Conservation (phyloP, 352 stramenopile species). For the Globisporangium heterothallicum region DNA sequence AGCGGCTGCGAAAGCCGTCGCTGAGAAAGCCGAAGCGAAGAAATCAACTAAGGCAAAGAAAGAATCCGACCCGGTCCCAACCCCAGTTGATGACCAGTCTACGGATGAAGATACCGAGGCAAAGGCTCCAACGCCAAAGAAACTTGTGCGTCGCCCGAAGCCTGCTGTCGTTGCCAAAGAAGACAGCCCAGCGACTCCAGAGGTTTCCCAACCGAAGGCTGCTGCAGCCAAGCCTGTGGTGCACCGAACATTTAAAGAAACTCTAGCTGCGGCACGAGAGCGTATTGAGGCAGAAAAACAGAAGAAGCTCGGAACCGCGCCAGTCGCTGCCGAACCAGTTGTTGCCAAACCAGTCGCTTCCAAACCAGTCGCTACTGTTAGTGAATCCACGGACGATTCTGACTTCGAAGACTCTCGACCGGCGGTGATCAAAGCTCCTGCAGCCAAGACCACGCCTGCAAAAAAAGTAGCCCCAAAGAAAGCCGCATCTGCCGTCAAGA, state of each 20-base stretch:
- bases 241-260: slow-evolving; percentile 37
- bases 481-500: slow-evolving; percentile 6
- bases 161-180: slow-evolving; percentile 4
- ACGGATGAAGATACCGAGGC: slow-evolving; percentile 9
- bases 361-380: slow-evolving; percentile 3
- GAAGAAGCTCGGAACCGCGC: slow-evolving; percentile 5
- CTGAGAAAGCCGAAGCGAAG: slow-evolving; percentile 1
- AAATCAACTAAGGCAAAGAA: slow-evolving; percentile 13
- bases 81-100: not conserved
- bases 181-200: slow-evolving; percentile 1
- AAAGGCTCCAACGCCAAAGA: slow-evolving; percentile 19
- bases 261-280: slow-evolving; percentile 29
- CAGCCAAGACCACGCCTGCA: not conserved
- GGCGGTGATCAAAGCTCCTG: not conserved
- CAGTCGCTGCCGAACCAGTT: slow-evolving; percentile 4
- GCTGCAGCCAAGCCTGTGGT: slow-evolving; percentile 7
- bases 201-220: not conserved
- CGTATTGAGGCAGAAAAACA: slow-evolving; percentile 29
- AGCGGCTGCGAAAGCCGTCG: slow-evolving; percentile 1
- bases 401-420: slow-evolving; percentile 29
- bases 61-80: not conserved
- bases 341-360: not conserved
- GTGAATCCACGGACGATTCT: slow-evolving; percentile 25
- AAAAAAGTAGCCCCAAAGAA: slow-evolving; percentile 5
- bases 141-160: slow-evolving; percentile 18